Percentiles rank a stretch among this genome's conserved stretches.
phyloP scores from a whole-genome alignment of 331 rosid species.

The Cydonia oblonga region DNA sequence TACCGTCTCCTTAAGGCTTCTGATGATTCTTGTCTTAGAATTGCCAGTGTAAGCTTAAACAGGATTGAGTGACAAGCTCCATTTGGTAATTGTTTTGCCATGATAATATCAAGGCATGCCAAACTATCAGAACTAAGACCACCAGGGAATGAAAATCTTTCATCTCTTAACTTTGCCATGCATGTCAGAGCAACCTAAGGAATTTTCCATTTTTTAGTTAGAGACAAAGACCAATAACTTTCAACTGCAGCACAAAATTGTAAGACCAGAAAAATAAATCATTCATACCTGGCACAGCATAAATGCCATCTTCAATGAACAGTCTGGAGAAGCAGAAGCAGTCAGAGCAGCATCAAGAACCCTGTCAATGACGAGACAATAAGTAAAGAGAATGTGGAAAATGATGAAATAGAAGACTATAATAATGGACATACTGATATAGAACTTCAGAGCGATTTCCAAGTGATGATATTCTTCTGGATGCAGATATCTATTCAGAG shows the following conservation, averaged over 20 bases:
- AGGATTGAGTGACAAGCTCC: slow-evolving; percentile 91
- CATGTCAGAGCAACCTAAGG: slow-evolving; percentile 82
- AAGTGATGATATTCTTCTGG: slow-evolving; percentile 72
- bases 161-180: slow-evolving; percentile 95
- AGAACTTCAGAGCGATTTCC: slow-evolving; percentile 78
- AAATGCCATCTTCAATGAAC: slow-evolving; percentile 91
- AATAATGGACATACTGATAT: slow-evolving; percentile 57
- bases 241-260: slow-evolving; percentile 8
- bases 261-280: neutral
- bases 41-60: slow-evolving; percentile 71
- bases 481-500: slow-evolving; percentile 57
- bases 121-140: slow-evolving; percentile 64
- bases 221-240: slow-evolving; percentile 1
- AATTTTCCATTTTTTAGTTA: slow-evolving; percentile 2
- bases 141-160: slow-evolving; percentile 75
- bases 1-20: slow-evolving; percentile 96
- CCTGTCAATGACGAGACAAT: slow-evolving; percentile 30
- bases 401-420: neutral
- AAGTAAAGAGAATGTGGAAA: slow-evolving; percentile 3
- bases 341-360: slow-evolving; percentile 70
- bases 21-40: slow-evolving; percentile 84
- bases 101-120: slow-evolving; percentile 71
- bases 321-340: slow-evolving; percentile 91
- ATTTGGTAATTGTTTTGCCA: slow-evolving; percentile 80
- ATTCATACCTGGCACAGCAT: slow-evolving; percentile 67